Percentiles rank a stretch among this genome's conserved stretches.
These are phyloP conservation scores for Anethum foeniculum DNA, from an alignment of 140 eudicot species.

Conservation along the genomic window DNA sequence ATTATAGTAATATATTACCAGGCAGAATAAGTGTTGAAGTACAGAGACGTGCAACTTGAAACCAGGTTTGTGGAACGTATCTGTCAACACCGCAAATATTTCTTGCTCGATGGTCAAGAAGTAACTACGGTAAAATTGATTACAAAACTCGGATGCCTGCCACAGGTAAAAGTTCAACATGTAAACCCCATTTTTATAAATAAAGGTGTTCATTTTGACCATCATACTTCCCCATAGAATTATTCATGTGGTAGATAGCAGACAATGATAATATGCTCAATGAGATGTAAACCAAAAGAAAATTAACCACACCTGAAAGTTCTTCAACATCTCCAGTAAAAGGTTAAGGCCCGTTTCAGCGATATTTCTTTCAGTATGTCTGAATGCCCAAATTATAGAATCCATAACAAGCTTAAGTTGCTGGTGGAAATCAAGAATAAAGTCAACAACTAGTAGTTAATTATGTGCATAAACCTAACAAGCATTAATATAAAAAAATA, in stretches of 20 bases:
- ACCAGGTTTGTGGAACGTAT: constrained; percentile 97
- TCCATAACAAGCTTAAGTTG: constrained; percentile 96
- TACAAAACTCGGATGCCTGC: constrained; percentile 85
- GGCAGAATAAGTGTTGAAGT: constrained; percentile 78
- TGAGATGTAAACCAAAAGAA: not conserved
- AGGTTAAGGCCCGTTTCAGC: constrained; percentile 95
- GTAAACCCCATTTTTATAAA: not conserved
- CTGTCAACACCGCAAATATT: constrained; percentile 91
- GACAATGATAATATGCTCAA: not conserved
- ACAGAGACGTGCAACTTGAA: constrained; percentile 92
- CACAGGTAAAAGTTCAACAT: not conserved
- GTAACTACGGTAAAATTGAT: constrained; percentile 79
- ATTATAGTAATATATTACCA: constrained; percentile 31
- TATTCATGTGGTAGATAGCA: not conserved
- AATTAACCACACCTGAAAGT: constrained; percentile 62
- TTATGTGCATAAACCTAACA: not conserved
- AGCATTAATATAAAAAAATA: not conserved
- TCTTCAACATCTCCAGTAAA: constrained; percentile 86
- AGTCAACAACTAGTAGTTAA: not conserved
- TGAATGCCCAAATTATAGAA: constrained; percentile 96
- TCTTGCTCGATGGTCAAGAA: constrained; percentile 91
- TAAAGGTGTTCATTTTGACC: not conserved
- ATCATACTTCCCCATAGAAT: not conserved
- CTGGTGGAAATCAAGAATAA: constrained; percentile 27
- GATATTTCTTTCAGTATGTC: constrained; percentile 95